Percentiles rank a stretch among this genome's conserved stretches.
Conservation (phyloP, 768 basidiomycete genomes). For the Leccinum disarticulatum region DNA sequence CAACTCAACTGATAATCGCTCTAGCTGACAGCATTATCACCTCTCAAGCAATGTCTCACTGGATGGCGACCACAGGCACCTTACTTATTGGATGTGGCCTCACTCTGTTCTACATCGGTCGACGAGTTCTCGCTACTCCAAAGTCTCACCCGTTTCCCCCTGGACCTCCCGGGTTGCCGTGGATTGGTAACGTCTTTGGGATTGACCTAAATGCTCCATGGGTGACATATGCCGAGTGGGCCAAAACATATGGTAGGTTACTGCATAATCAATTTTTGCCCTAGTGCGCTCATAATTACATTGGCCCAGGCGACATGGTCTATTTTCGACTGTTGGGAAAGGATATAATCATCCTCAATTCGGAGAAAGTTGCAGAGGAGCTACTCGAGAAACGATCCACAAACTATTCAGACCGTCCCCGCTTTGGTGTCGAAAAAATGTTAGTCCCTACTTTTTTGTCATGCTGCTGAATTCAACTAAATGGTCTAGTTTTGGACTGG, state of each 20-base stretch:
- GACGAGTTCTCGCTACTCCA: background rate
- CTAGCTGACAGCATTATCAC: background rate
- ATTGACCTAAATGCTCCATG: slow-evolving; percentile 4
- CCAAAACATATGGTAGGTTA: slow-evolving; percentile 5
- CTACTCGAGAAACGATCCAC: slow-evolving; percentile 6
- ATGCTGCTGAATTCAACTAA: background rate
- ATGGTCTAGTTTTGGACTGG: slow-evolving; percentile 1
- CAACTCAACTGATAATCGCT: background rate
- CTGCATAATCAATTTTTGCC: background rate
- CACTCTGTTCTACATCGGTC: background rate
- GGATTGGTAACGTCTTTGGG: slow-evolving; percentile 7
- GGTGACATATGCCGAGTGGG: slow-evolving; percentile 13
- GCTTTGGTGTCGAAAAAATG: background rate
- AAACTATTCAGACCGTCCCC: slow-evolving; percentile 12
- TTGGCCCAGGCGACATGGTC: background rate
- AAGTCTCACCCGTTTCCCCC: slow-evolving; percentile 3
- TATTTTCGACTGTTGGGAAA: slow-evolving; percentile 1
- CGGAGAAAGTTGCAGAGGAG: slow-evolving; percentile 7
- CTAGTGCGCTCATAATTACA: background rate
- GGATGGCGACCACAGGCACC: background rate
- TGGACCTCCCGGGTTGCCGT: slow-evolving; percentile 10
- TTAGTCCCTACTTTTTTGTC: background rate
- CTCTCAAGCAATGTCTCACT: slow-evolving; percentile 1
- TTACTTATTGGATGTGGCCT: background rate
- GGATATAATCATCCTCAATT: slow-evolving; percentile 14